These are phyloP conservation scores for Penicillium cinerascens DNA, from an alignment of 495 filamentous ascomycete species.

Conservation along the genomic window DNA sequence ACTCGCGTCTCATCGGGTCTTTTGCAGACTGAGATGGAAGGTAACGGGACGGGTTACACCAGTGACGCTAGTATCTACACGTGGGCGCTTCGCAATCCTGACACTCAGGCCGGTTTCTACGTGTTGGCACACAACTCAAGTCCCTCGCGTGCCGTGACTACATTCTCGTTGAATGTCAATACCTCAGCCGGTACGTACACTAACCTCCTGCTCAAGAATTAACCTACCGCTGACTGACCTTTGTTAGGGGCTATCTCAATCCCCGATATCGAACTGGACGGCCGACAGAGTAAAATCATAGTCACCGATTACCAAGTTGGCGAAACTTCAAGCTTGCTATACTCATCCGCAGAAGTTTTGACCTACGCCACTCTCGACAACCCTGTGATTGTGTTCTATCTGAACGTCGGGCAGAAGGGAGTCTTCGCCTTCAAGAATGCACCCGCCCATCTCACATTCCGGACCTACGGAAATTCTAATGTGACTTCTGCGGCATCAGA, in stretches of 20 bases:
- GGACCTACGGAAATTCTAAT: constrained; percentile 41
- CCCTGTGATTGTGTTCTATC: constrained; percentile 53
- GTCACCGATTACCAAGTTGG: constrained; percentile 68
- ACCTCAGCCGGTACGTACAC: constrained; percentile 50
- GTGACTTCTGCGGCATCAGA: constrained; percentile 41
- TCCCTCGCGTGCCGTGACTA: constrained; percentile 46
- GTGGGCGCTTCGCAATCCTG: constrained; percentile 53
- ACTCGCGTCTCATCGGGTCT: constrained; percentile 53
- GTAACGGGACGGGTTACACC: constrained; percentile 55
- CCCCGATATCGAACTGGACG: constrained; percentile 60
- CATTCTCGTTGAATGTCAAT: constrained; percentile 54
- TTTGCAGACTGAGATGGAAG: constrained; percentile 50
- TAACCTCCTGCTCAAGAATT: not conserved
- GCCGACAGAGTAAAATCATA: constrained; percentile 68
- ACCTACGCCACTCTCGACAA: constrained; percentile 48
- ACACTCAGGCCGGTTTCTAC: constrained; percentile 57
- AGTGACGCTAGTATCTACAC: constrained; percentile 43
- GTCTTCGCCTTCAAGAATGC: constrained; percentile 47
- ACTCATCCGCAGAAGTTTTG: constrained; percentile 68
- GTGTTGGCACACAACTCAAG: constrained; percentile 58
- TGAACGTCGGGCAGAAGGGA: constrained; percentile 62
- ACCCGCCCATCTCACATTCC: constrained; percentile 35
- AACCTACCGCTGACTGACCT: not conserved
- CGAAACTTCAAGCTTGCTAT: constrained; percentile 51
- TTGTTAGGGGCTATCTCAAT: constrained; percentile 42